Percentiles rank a stretch among this genome's conserved stretches.
These are phyloP conservation scores for Allium sativum DNA, from an alignment of 106 monocot species.

Conservation along the genomic window DNA sequence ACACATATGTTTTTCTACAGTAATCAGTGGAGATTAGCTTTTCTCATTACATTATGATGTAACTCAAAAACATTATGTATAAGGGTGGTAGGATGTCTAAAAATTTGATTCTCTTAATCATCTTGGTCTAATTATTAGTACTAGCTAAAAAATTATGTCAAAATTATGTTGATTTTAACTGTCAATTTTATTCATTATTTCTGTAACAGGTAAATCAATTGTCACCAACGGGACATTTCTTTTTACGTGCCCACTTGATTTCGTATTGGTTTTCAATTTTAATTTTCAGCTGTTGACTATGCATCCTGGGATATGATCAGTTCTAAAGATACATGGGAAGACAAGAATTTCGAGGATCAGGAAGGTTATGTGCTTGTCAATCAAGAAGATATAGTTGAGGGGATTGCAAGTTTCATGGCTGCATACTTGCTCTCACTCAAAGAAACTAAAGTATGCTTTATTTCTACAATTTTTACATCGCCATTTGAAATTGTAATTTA, in stretches of 20 bases:
- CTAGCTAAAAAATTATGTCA: too few relatives aligned
- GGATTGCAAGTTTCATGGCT: constrained; percentile 82
- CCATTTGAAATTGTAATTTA: background rate
- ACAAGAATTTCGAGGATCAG: constrained; percentile 19
- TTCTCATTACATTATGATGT: too few relatives aligned
- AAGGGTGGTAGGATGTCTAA: too few relatives aligned
- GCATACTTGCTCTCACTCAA: constrained; percentile 76
- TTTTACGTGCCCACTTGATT: background rate
- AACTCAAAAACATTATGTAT: too few relatives aligned
- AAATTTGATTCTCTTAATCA: too few relatives aligned
- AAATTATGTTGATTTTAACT: background rate
- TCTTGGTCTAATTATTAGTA: too few relatives aligned
- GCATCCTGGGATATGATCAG: constrained; percentile 52
- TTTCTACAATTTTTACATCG: background rate
- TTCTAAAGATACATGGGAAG: constrained; percentile 48
- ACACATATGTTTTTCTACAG: too few relatives aligned
- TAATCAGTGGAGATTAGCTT: too few relatives aligned
- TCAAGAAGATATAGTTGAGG: constrained; percentile 86
- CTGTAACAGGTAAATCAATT: too few relatives aligned
- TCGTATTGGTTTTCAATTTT: background rate
- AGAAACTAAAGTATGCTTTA: constrained; percentile 57
- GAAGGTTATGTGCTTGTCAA: constrained; percentile 69
- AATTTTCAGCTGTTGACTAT: constrained; percentile 20
- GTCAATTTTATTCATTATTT: background rate
- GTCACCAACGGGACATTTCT: too few relatives aligned